These are phyloP conservation scores for Fusarium sp. DNA, from an alignment of 2,329 filamentous ascomycete species.

Conservation along the genomic window DNA sequence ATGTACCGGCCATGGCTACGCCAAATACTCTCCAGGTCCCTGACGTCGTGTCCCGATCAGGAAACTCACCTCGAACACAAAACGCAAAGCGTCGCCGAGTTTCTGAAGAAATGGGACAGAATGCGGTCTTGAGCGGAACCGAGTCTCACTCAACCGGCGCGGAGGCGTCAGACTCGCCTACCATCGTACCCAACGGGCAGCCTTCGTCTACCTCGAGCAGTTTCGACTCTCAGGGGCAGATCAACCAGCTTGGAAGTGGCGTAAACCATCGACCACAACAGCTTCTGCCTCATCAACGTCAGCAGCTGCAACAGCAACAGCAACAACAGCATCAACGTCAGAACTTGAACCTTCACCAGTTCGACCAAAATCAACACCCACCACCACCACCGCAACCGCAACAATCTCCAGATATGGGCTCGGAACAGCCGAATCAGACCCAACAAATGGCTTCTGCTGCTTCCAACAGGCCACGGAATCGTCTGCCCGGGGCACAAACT, in stretches of 20 bases:
- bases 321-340: conserved; percentile 19
- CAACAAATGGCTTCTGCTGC: conserved; percentile 5
- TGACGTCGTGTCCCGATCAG: neutral
- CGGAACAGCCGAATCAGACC: conserved; percentile 4
- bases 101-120: conserved; percentile 36
- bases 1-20: neutral
- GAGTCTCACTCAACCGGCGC: conserved; percentile 20
- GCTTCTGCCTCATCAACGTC: conserved; percentile 11
- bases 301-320: conserved; percentile 19
- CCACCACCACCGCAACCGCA: neutral
- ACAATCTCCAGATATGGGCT: conserved; percentile 16
- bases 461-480: conserved; percentile 2
- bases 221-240: conserved; percentile 30
- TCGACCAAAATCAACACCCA: conserved; percentile 25
- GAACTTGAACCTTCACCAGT: conserved; percentile 6
- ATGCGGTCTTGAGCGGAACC: conserved; percentile 1
- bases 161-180: conserved; percentile 23
- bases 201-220: conserved; percentile 18
- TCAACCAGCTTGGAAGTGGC: neutral
- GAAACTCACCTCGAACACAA: conserved; percentile 18
- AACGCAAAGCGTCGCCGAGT: conserved; percentile 45
- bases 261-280: conserved; percentile 22
- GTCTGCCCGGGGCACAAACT: neutral
- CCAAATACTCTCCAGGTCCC: conserved; percentile 4
- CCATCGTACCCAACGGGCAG: conserved; percentile 17